Percentiles rank a stretch among this genome's conserved stretches.
Evolutionary conservation across 331 rosid genomes (phyloP).

Genomic region (Cydonia oblonga): DNA sequence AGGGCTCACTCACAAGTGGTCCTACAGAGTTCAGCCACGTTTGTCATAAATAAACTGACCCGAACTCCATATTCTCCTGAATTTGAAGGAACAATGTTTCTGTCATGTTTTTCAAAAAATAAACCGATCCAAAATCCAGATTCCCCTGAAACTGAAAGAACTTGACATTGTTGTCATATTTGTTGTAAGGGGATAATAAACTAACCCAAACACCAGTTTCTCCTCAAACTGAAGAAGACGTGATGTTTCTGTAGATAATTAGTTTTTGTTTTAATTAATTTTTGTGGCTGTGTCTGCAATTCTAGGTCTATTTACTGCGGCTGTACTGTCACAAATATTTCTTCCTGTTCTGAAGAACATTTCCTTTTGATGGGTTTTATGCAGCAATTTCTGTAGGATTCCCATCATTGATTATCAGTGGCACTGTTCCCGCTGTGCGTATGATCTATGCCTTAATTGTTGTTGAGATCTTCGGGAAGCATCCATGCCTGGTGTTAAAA

Average conservation of each 20-base stretch:
- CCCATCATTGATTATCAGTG: conserved; percentile 95
- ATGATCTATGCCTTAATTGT: conserved; percentile 84
- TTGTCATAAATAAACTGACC: background rate
- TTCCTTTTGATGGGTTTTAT: conserved; percentile 22
- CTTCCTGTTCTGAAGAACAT: background rate
- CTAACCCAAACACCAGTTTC: background rate
- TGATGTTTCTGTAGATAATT: background rate
- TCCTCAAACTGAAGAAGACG: background rate
- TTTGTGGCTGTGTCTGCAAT: background rate
- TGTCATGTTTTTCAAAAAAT: background rate
- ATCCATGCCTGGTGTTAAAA: conserved; percentile 13
- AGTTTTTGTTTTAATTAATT: background rate
- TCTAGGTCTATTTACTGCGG: conserved; percentile 8
- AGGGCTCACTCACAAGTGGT: background rate
- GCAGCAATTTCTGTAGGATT: conserved; percentile 90
- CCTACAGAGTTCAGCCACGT: background rate
- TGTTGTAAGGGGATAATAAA: background rate
- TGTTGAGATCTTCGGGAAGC: conserved; percentile 80
- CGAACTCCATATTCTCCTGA: background rate
- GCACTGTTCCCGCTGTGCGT: conserved; percentile 68
- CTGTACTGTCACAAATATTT: background rate
- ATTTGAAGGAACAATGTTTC: conserved; percentile 1
- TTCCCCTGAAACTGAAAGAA: background rate
- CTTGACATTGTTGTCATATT: background rate
- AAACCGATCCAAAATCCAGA: background rate